Conservation (phyloP, 345 rosid species). For the Salix dunnii region DNA sequence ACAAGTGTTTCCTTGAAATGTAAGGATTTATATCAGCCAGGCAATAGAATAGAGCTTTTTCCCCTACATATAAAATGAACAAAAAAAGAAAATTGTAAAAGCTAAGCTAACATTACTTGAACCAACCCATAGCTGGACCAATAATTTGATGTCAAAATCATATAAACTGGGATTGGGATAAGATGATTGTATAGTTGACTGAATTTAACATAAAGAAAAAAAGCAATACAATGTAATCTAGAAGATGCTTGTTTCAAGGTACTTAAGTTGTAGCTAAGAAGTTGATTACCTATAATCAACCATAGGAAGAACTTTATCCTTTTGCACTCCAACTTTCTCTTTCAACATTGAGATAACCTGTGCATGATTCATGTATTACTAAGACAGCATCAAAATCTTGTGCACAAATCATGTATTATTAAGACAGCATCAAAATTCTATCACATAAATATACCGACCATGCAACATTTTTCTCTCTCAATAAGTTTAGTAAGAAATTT, state of each 20-base stretch:
- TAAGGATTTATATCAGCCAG: not conserved
- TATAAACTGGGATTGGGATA: not conserved
- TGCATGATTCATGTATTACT: slow-evolving; percentile 32
- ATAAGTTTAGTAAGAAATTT: not conserved
- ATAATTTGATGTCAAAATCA: not conserved
- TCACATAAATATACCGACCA: not conserved
- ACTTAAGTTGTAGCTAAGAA: not conserved
- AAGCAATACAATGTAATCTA: not conserved
- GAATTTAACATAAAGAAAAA: not conserved
- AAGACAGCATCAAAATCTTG: slow-evolving; percentile 2
- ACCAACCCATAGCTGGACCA: not conserved
- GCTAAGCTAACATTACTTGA: not conserved
- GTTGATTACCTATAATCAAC: slow-evolving; percentile 68
- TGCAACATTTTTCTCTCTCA: not conserved
- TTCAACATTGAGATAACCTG: slow-evolving; percentile 73
- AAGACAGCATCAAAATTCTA: too few relatives aligned
- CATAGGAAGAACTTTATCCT: slow-evolving; percentile 65
- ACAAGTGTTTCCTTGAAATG: not conserved
- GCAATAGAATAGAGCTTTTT: not conserved
- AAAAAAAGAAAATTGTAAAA: not conserved
- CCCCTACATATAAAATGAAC: not conserved
- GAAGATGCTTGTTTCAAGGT: not conserved
- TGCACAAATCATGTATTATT: too few relatives aligned
- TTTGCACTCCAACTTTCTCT: slow-evolving; percentile 71
- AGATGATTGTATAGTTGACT: not conserved